A percentile compares a stretch with the other conserved stretches of the same genome.
Evolutionary conservation across 192 early-diverging fungal genomes (phyloP).

Genomic region (Chytriomyces sp.): DNA sequence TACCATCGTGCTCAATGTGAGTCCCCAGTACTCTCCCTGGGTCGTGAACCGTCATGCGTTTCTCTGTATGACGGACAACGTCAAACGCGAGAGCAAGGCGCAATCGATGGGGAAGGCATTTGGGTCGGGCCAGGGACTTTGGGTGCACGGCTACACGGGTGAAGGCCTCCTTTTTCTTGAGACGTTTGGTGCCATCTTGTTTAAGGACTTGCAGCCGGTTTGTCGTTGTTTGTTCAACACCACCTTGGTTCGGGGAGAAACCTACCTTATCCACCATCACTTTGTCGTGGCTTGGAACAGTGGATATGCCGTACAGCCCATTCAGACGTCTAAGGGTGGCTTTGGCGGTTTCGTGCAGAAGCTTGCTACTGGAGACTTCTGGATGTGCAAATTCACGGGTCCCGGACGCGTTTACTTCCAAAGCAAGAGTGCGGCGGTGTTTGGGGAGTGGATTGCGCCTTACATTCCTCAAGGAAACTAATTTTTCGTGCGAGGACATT

Average conservation of each 20-base stretch:
- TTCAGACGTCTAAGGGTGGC: background rate
- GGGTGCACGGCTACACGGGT: background rate
- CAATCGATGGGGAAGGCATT: background rate
- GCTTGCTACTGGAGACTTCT: slow-evolving; percentile 4
- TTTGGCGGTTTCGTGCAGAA: background rate
- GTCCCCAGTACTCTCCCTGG: background rate
- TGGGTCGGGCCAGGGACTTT: background rate
- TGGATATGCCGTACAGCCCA: background rate
- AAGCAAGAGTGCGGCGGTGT: background rate
- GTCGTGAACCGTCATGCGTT: background rate
- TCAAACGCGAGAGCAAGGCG: background rate
- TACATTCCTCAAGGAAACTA: no score
- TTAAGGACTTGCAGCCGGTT: slow-evolving; percentile 10
- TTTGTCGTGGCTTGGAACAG: slow-evolving; percentile 16
- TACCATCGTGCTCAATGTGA: background rate
- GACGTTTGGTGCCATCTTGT: slow-evolving; percentile 4
- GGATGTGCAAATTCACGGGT: slow-evolving; percentile 7
- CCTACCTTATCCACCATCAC: background rate
- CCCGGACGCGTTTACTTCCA: slow-evolving; percentile 13
- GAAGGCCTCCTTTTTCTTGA: background rate
- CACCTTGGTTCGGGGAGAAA: no score
- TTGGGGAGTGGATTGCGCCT: background rate
- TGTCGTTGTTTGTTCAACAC: no score
- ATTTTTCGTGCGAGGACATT: no score
- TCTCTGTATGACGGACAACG: background rate